Evolutionary conservation across 495 filamentous ascomycete species (phyloP), one percentile per base, ranked within the genome.

Genomic region (Saxophila tyrrhenica): DNA sequence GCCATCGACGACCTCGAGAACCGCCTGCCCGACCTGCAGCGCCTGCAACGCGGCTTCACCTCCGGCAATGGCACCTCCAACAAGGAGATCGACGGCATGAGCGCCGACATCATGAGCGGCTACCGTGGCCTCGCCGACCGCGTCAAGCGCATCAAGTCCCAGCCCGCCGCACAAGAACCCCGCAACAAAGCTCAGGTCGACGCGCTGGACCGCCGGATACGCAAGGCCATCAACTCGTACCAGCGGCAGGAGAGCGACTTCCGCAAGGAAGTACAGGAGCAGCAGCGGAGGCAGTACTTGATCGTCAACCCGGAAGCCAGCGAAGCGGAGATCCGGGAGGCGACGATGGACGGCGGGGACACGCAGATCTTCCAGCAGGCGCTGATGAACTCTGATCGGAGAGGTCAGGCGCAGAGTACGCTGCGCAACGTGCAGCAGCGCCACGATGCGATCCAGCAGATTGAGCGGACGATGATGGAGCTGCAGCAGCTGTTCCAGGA

Each of bases 361-460:
- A 76, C 82, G 50, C 81, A 82, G 60, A 82, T 92, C 59, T 92
- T 89, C 70, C 82, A 79, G 66, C 92, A 90, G 73, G 85, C 83
- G 68, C 72, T 87, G 66, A 69, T 84, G 42, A 66, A 72, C 52
- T 78, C 85, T 62, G 82, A 84, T 65, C 85, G 92, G 50, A 78
- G 81, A 42, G 84, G 86, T 42, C 83, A 94, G 71, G 85, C 88
- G 19, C 83, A 85, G 61, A 78, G 82, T 43, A 85, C 84, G 48
- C 75, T 89, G 52, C 77, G 78, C 53, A 85, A 84, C 39, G 88
- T 94, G 48, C 71, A 86, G 67, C 80, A 84, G 61, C 85, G 92
- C 57, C 91, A 95, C 70, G 81, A 83, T 44, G 89, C 86, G 16
- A 87, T 98, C 65, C 82, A 88, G 65, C 86, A 90, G 72, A 94